Evolutionary conservation across 1,139 yeast genomes (phyloP).

Genomic region (Candida neerlandica): DNA sequence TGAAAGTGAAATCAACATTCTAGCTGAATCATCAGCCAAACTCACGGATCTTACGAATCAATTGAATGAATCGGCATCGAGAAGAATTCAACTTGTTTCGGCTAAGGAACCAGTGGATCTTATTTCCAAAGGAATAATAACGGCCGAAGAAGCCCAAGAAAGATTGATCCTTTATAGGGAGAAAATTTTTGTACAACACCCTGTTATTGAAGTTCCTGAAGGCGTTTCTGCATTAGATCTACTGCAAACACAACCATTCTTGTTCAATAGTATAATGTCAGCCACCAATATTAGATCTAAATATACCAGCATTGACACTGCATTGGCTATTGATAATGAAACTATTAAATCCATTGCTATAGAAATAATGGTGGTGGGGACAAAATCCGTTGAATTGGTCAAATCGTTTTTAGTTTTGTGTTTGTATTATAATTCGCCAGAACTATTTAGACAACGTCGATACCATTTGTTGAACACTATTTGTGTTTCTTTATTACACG

Average conservation of each 20-base stretch:
- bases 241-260: conserved; percentile 54
- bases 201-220: conserved; percentile 56
- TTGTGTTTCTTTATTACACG: conserved; percentile 72
- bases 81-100: conserved; percentile 35
- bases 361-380: conserved; percentile 71
- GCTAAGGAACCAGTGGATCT: conserved; percentile 39
- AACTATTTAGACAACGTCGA: conserved; percentile 75
- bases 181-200: conserved; percentile 44
- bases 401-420: conserved; percentile 63
- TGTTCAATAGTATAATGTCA: conserved; percentile 68
- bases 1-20: conserved; percentile 37
- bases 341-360: conserved; percentile 60
- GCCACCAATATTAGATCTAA: conserved; percentile 51
- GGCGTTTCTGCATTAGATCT: conserved; percentile 49
- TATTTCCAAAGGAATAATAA: conserved; percentile 47
- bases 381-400: conserved; percentile 68
- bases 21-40: conserved; percentile 32
- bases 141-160: conserved; percentile 51
- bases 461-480: conserved; percentile 69
- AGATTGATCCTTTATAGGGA: conserved; percentile 47
- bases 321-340: conserved; percentile 52
- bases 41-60: conserved; percentile 43
- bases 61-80: conserved; percentile 38
- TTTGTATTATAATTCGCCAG: conserved; percentile 85
- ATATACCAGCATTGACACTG: conserved; percentile 32